Conservation (phyloP, 495 filamentous ascomycete species). For the Neurospora cerealis region DNA sequence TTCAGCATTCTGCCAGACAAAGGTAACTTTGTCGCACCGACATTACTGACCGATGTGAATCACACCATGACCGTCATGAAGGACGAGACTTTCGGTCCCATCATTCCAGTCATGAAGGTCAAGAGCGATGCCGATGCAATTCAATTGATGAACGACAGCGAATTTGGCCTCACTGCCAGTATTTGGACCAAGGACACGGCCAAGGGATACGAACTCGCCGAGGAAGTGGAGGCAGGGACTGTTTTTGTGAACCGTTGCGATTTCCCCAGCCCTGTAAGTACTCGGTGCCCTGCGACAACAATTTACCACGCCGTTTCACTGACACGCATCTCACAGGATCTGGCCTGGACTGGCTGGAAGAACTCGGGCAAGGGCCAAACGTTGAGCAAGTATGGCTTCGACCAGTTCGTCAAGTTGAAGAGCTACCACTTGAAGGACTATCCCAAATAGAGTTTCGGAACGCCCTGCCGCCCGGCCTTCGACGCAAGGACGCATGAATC, state of each 20-base stretch:
- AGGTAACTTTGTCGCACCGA: conserved; percentile 82
- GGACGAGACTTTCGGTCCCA: conserved; percentile 92
- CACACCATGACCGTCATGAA: conserved; percentile 87
- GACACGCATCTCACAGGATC: conserved; percentile 48
- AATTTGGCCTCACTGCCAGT: conserved; percentile 91
- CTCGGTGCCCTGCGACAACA: not conserved
- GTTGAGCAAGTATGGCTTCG: conserved; percentile 81
- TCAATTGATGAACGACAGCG: conserved; percentile 83
- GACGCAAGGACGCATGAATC: conserved; percentile 9
- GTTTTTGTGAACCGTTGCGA: conserved; percentile 95
- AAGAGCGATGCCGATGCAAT: conserved; percentile 74
- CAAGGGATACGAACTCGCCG: conserved; percentile 65
- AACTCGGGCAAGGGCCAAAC: conserved; percentile 87
- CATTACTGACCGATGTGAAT: conserved; percentile 68
- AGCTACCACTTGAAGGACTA: conserved; percentile 91
- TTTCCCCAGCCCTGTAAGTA: conserved; percentile 80
- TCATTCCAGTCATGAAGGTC: conserved; percentile 92
- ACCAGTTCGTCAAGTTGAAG: conserved; percentile 92
- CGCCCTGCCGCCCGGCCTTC: not conserved
- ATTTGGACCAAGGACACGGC: conserved; percentile 91
- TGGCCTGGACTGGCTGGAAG: conserved; percentile 98
- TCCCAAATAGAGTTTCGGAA: conserved; percentile 45
- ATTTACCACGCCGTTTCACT: not conserved
- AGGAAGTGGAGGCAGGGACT: conserved; percentile 83
- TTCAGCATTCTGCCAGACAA: conserved; percentile 57